phyloP scores from a whole-genome alignment of 1,284 basidiomycete genomes.

The Apiotrichum laibachii region DNA sequence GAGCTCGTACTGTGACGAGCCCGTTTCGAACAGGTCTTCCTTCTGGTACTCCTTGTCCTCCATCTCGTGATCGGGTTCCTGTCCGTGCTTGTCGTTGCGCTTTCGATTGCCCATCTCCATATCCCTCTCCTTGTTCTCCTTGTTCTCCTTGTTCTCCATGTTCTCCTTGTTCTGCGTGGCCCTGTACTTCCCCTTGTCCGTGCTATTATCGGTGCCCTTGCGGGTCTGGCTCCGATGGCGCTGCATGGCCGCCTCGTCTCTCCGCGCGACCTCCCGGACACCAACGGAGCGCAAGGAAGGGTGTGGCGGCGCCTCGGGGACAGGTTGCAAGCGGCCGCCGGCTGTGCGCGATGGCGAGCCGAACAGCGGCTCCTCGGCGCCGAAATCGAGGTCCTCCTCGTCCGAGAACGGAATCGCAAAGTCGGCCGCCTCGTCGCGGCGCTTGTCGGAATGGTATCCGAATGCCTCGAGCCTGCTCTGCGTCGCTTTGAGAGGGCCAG shows the following conservation, averaged over 20 bases:
- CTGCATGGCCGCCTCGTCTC: conserved; percentile 18
- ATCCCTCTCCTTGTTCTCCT: too few relatives aligned
- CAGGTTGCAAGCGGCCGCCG: conserved; percentile 13
- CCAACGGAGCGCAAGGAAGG: conserved; percentile 37
- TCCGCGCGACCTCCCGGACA: conserved; percentile 27
- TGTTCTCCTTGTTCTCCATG: too few relatives aligned
- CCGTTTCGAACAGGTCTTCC: too few relatives aligned
- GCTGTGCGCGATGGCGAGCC: not conserved
- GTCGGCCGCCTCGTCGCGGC: conserved; percentile 1
- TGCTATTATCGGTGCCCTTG: not conserved
- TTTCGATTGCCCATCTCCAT: too few relatives aligned
- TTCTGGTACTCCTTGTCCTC: too few relatives aligned
- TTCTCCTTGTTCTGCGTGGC: not conserved
- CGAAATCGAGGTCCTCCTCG: conserved; percentile 36
- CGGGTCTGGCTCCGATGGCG: conserved; percentile 13
- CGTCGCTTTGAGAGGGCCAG: not conserved
- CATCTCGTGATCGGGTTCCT: too few relatives aligned
- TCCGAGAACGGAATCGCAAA: conserved; percentile 37
- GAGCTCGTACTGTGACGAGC: not conserved
- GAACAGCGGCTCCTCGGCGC: conserved; percentile 11
- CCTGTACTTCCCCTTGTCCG: too few relatives aligned
- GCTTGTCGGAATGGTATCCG: conserved; percentile 28
- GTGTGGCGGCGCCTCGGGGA: conserved; percentile 40
- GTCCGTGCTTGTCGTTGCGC: too few relatives aligned
- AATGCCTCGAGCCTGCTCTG: conserved; percentile 39